Conservation (phyloP, 306 rosid genomes). For the Glycyrrhiza uralensis region DNA sequence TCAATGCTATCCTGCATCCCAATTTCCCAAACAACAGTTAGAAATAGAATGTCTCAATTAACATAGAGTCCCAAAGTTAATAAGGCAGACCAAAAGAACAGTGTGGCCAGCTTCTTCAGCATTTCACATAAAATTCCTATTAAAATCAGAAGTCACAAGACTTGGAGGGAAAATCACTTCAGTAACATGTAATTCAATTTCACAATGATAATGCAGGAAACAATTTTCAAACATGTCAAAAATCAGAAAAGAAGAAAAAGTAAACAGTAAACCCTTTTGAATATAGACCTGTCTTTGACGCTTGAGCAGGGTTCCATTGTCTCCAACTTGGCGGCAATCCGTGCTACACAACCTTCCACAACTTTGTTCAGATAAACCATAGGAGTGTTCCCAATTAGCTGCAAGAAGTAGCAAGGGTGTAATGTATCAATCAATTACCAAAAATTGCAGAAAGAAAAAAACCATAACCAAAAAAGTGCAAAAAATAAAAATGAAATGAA, state of each 20-base stretch:
- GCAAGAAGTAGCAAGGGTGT: neutral
- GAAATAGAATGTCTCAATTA: neutral
- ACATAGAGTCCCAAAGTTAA: neutral
- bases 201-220: neutral
- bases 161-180: neutral
- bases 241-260: neutral
- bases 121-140: neutral
- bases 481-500: neutral
- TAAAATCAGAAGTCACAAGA: neutral
- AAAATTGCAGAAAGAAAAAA: neutral
- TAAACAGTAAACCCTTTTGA: neutral
- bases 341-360: conserved; percentile 63
- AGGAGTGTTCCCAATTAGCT: conserved; percentile 74
- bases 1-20: conserved; percentile 50
- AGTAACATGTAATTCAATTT: neutral
- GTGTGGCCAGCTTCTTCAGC: neutral
- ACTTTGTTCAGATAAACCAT: conserved; percentile 68
- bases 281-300: conserved; percentile 74
- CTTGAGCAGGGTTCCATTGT: conserved; percentile 74
- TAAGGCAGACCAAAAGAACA: neutral
- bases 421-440: neutral
- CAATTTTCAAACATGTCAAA: neutral
- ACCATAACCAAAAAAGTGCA: neutral
- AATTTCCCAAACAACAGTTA: neutral
- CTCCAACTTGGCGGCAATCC: conserved; percentile 74